These are phyloP conservation scores for Globisporangium sylvaticum DNA, from an alignment of 352 stramenopile species.

Conservation along the genomic window DNA sequence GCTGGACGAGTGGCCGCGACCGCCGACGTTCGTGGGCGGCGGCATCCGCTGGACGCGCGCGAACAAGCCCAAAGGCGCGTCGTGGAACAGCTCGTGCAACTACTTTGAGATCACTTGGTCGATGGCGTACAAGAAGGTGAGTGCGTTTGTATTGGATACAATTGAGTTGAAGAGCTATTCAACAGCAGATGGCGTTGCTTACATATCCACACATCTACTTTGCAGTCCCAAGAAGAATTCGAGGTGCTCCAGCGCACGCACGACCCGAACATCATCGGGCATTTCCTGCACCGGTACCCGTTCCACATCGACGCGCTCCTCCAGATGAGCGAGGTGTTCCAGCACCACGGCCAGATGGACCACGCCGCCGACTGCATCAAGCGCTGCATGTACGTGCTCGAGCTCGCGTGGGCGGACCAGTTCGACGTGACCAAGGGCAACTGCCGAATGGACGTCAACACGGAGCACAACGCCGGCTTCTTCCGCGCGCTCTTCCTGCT, in stretches of 20 bases:
- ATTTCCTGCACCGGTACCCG: conserved; percentile 80
- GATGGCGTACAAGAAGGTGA: conserved; percentile 85
- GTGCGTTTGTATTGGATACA: background rate
- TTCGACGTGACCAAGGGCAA: conserved; percentile 80
- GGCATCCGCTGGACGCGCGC: conserved; percentile 83
- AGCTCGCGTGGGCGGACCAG: conserved; percentile 79
- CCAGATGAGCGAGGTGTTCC: conserved; percentile 85
- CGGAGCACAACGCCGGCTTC: conserved; percentile 74
- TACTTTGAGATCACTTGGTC: conserved; percentile 88
- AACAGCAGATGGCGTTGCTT: background rate
- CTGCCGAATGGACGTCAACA: conserved; percentile 78
- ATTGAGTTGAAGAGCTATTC: background rate
- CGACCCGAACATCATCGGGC: conserved; percentile 76
- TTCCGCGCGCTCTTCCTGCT: conserved; percentile 75
- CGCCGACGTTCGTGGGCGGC: conserved; percentile 80
- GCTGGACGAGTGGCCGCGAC: conserved; percentile 80
- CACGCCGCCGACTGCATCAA: conserved; percentile 83
- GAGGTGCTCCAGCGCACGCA: conserved; percentile 76
- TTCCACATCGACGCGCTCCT: conserved; percentile 84
- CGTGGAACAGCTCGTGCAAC: conserved; percentile 66
- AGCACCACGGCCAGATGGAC: conserved; percentile 87
- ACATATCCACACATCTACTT: background rate
- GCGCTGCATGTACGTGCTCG: conserved; percentile 78
- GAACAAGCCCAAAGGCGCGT: conserved; percentile 61
- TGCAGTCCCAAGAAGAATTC: conserved; percentile 77